Base-by-base conservation (phyloP, 257 asterid species). In the Capsicum chinense region DNA sequence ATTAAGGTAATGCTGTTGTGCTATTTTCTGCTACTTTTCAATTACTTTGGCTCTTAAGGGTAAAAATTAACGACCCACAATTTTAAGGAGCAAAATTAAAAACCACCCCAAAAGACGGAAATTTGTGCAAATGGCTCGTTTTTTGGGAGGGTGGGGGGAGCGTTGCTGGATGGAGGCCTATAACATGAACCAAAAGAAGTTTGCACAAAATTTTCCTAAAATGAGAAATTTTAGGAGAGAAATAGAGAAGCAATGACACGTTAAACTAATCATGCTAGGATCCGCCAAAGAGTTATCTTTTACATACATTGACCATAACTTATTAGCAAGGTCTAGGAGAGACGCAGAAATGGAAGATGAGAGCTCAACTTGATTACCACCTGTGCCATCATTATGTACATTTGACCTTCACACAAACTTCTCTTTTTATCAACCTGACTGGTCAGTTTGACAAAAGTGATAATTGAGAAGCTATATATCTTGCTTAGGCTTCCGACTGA, bases 401-500 rank as follows among this genome's bases (percentile, higher is more conserved):
- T 79, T 84, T 56, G 42, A 42, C 63, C 63, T 47, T 70, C 60
- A 83, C 52, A 70, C 80, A 19, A 69, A 83, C 81, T 47, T 44
- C 63, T 44, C 64, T 37, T 14, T 56, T 57, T 35, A 79, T 33
- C 42, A 59, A 48, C 44, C 47, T 63, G 33, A 82, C 26, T 56
- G 19, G 59, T 60, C 67, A 44, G 83, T 82, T 82, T 81, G 56
- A 54, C 50, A 14, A 44, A 48, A 35, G 50, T 35, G 74, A 35
- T 15, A n/a, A 37, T 67, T 19, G 57, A 17, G 80, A 79, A 89
- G 84, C 91, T 91, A 94, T 48, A 89, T 67, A 85, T 96, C 98
- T 88, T 92, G 97, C 94, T 92, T 93, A 79, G 99, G 99, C 88
- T 93, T 94, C 88, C 98, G 97, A 94, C 98, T 93, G 87, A 93